Percentiles rank a stretch among this genome's conserved stretches.
Conservation (phyloP, 2,329 filamentous ascomycete species). For the Fusarium stilboides region DNA sequence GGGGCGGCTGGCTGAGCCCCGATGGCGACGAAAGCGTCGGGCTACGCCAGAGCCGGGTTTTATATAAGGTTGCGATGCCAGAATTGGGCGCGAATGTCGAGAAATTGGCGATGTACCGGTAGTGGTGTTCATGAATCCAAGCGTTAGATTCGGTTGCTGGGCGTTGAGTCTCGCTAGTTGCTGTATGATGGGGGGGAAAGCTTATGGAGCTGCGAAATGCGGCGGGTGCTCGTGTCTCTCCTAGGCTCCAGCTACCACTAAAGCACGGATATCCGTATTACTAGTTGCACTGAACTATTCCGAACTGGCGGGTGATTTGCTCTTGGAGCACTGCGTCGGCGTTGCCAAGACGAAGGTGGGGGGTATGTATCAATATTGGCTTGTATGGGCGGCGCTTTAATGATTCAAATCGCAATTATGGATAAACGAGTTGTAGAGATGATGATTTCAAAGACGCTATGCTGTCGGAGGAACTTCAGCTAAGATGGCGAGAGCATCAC, state of each 20-base stretch:
- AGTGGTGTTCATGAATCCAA: constrained; percentile 47
- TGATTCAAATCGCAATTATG: constrained; percentile 7
- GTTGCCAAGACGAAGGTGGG: constrained; percentile 47
- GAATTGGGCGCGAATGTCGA: constrained; percentile 33
- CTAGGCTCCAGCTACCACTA: constrained; percentile 35
- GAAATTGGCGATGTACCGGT: constrained; percentile 43
- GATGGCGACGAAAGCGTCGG: constrained; percentile 44
- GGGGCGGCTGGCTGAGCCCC: constrained; percentile 41
- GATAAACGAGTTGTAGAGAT: constrained; percentile 3
- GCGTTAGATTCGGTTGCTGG: constrained; percentile 16
- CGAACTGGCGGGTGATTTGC: constrained; percentile 9
- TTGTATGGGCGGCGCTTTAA: constrained; percentile 4
- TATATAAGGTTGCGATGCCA: constrained; percentile 34
- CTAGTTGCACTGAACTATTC: constrained; percentile 18
- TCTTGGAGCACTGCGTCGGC: constrained; percentile 29
- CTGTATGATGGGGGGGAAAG: constrained; percentile 29
- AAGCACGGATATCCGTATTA: constrained; percentile 18
- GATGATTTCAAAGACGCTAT: constrained; percentile 25
- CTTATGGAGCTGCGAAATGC: constrained; percentile 32
- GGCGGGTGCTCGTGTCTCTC: constrained; percentile 26
- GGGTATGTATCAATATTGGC: constrained; percentile 4
- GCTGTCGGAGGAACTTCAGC: constrained; percentile 19
- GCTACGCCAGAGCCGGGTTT: constrained; percentile 39
- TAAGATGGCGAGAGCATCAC: constrained; percentile 29
- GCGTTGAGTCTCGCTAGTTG: constrained; percentile 15